Conservation (phyloP, 495 filamentous ascomycete species). For the Aspergillus hancockii region DNA sequence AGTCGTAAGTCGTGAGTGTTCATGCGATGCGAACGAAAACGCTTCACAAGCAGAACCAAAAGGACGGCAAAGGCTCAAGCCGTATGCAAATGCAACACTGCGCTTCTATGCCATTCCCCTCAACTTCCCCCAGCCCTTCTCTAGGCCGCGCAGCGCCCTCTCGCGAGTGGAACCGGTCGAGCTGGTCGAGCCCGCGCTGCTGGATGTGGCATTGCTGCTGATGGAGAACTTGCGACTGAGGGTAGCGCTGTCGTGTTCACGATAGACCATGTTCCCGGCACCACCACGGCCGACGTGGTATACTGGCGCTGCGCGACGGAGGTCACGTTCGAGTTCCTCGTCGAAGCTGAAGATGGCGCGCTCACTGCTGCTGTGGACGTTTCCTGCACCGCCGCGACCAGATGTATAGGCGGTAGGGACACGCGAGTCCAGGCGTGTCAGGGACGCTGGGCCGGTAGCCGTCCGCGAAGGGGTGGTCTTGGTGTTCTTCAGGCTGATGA, state of each 20-base stretch:
- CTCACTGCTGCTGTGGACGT: slow-evolving; percentile 67
- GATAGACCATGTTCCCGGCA: slow-evolving; percentile 72
- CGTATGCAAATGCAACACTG: background rate
- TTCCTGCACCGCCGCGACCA: slow-evolving; percentile 89
- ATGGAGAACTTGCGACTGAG: slow-evolving; percentile 45
- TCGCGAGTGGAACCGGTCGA: slow-evolving; percentile 43
- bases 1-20: slow-evolving; percentile 31
- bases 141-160: slow-evolving; percentile 41
- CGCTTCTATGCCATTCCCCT: slow-evolving; percentile 41
- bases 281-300: slow-evolving; percentile 89
- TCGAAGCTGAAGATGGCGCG: slow-evolving; percentile 85
- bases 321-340: slow-evolving; percentile 80
- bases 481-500: slow-evolving; percentile 67
- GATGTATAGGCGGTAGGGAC: slow-evolving; percentile 59
- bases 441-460: slow-evolving; percentile 57
- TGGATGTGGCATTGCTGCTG: slow-evolving; percentile 37
- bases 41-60: background rate
- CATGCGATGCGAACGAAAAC: slow-evolving; percentile 18
- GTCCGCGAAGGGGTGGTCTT: slow-evolving; percentile 53
- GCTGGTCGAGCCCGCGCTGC: slow-evolving; percentile 40
- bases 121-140: slow-evolving; percentile 49
- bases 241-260: slow-evolving; percentile 32
- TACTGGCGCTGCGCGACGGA: slow-evolving; percentile 62
- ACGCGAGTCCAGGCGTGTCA: slow-evolving; percentile 45
- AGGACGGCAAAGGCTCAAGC: slow-evolving; percentile 1